Percentiles rank a stretch among this genome's conserved stretches.
Evolutionary conservation across 495 filamentous ascomycete genomes (phyloP).

Genomic region (Venustampulla echinocandica): DNA sequence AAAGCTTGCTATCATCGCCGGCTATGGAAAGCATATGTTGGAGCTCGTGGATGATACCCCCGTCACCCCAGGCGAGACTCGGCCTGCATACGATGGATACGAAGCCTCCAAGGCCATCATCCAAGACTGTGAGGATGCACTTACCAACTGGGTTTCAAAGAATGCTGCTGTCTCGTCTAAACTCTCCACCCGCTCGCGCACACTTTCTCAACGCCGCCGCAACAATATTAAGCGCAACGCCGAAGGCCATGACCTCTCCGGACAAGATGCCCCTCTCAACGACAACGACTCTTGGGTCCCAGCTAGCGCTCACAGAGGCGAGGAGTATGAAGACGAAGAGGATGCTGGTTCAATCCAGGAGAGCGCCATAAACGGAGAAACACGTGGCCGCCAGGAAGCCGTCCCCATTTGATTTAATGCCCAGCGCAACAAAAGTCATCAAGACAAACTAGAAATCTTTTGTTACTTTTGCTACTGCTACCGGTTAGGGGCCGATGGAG

Average conservation of each 20-base stretch:
- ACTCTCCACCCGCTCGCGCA: constrained; percentile 76
- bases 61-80: constrained; percentile 94
- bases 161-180: constrained; percentile 81
- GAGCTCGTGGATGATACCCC: constrained; percentile 94
- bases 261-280: constrained; percentile 74
- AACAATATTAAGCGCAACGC: constrained; percentile 55
- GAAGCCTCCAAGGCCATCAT: constrained; percentile 98
- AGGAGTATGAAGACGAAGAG: constrained; percentile 44
- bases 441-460: background rate
- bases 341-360: constrained; percentile 20
- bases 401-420: constrained; percentile 11
- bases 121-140: constrained; percentile 94
- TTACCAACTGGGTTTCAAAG: constrained; percentile 91
- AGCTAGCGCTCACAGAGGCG: constrained; percentile 60
- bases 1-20: constrained; percentile 95
- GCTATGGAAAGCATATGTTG: constrained; percentile 92
- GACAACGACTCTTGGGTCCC: constrained; percentile 88
- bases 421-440: background rate
- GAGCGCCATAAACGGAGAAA: constrained; percentile 15
- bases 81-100: constrained; percentile 93
- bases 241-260: constrained; percentile 68
- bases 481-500: background rate
- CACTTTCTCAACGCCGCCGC: constrained; percentile 74
- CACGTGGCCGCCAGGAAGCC: constrained; percentile 17
- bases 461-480: background rate